Conservation (phyloP, 2,329 filamentous ascomycete species). For the Botrytis fabae region DNA sequence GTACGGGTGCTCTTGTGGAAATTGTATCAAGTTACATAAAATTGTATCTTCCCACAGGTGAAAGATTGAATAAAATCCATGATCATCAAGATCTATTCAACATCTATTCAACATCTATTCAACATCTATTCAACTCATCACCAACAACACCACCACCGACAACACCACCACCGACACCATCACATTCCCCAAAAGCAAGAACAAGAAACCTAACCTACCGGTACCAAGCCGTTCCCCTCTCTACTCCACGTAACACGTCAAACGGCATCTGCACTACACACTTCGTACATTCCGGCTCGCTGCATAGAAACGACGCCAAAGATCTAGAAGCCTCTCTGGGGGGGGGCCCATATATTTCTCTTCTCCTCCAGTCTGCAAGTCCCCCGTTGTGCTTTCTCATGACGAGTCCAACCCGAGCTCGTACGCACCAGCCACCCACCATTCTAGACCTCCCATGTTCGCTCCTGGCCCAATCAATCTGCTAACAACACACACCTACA, state of each 20-base stretch:
- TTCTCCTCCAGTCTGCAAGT: not conserved
- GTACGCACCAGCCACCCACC: not conserved
- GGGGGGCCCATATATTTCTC: not conserved
- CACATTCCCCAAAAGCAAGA: not conserved
- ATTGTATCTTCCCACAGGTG: not conserved
- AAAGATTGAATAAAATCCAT: not conserved
- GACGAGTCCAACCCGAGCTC: not conserved
- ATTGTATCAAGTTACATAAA: too few relatives aligned
- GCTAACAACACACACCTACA: not conserved
- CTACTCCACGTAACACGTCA: conserved; percentile 9
- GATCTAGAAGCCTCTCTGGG: not conserved
- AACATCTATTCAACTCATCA: too few relatives aligned
- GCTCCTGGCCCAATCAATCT: not conserved
- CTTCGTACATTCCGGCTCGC: not conserved
- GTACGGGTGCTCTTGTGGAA: too few relatives aligned
- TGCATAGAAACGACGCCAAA: not conserved
- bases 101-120: too few relatives aligned
- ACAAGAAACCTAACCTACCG: not conserved
- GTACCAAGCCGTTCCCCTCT: not conserved
- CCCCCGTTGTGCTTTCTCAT: not conserved
- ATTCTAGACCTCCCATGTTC: not conserved
- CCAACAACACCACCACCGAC: too few relatives aligned
- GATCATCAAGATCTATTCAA: not conserved
- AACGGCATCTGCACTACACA: conserved; percentile 9
- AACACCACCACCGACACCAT: not conserved